Percentiles rank a stretch among this genome's conserved stretches.
phyloP scores from a whole-genome alignment of 2,329 filamentous ascomycete genomes.

The Aureobasidium sp. region DNA sequence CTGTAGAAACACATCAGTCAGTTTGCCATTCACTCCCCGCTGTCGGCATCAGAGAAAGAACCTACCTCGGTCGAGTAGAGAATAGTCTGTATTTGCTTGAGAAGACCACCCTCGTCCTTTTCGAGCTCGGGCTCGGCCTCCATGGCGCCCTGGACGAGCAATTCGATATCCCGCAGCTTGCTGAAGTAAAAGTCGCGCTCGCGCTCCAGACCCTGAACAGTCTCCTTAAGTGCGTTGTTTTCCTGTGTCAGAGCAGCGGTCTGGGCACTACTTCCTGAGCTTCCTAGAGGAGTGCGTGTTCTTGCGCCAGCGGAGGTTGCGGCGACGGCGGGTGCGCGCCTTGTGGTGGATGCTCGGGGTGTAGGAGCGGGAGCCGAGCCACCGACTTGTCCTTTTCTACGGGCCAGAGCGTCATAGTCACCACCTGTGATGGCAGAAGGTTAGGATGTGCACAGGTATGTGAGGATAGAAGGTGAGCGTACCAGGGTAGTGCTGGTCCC shows the following conservation, averaged over 20 bases:
- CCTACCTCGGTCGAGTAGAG: constrained; percentile 86
- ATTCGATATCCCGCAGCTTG: constrained; percentile 94
- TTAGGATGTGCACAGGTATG: background rate
- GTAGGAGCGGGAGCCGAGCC: constrained; percentile 42
- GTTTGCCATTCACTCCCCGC: background rate
- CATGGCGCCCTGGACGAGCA: constrained; percentile 85
- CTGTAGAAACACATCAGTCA: constrained; percentile 15
- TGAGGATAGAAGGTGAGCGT: background rate
- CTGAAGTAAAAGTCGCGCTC: constrained; percentile 99
- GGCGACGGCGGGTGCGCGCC: constrained; percentile 39
- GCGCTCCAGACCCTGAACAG: constrained; percentile 85
- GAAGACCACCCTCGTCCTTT: constrained; percentile 82
- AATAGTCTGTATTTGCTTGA: constrained; percentile 95
- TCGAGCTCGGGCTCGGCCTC: constrained; percentile 89
- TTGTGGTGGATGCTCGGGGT: constrained; percentile 47
- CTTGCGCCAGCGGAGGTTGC: constrained; percentile 30
- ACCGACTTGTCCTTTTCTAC: constrained; percentile 69
- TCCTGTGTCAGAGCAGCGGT: constrained; percentile 71
- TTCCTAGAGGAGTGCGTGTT: constrained; percentile 31
- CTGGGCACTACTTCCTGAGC: constrained; percentile 39
- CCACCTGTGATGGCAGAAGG: constrained; percentile 41
- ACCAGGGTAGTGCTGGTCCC: constrained; percentile 93
- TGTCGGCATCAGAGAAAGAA: background rate
- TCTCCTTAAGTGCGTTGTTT: constrained; percentile 86
- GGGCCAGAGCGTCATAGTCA: constrained; percentile 83